Percentiles rank a stretch among this genome's conserved stretches.
Conservation (phyloP, 345 rosid species). For the Lumnitzera racemosa region DNA sequence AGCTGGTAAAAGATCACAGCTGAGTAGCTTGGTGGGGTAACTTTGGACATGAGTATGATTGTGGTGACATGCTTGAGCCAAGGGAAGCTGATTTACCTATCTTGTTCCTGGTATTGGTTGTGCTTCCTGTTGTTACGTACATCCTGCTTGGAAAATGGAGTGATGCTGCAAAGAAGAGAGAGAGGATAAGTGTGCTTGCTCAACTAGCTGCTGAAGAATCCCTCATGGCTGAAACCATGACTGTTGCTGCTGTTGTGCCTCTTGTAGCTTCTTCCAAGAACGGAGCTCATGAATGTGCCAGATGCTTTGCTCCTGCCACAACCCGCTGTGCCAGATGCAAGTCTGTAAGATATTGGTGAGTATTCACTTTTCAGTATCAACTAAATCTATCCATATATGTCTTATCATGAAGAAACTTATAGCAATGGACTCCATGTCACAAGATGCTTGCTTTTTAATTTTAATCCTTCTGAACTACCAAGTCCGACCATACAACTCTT, state of each 20-base stretch:
- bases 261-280: constrained; percentile 28
- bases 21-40: background rate
- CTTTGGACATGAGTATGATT: constrained; percentile 67
- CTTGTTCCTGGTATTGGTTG: constrained; percentile 73
- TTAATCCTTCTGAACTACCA: too few relatives aligned
- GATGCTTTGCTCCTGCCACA: constrained; percentile 59
- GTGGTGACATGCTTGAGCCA: constrained; percentile 88
- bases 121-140: constrained; percentile 73
- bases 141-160: constrained; percentile 83
- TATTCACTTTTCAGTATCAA: constrained; percentile 2
- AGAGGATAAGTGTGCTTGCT: constrained; percentile 52
- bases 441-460: too few relatives aligned
- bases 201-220: constrained; percentile 81
- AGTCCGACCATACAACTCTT: too few relatives aligned
- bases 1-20: constrained; percentile 1
- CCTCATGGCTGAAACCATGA: constrained; percentile 42
- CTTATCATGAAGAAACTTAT: too few relatives aligned
- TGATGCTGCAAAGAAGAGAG: constrained; percentile 55
- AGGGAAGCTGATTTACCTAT: constrained; percentile 77
- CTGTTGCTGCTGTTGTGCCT: constrained; percentile 33
- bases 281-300: constrained; percentile 58
- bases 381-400: too few relatives aligned
- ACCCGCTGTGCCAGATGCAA: constrained; percentile 93
- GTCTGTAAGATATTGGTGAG: constrained; percentile 74
- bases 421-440: too few relatives aligned